A percentile compares a stretch with the other conserved stretches of the same genome.
These are phyloP conservation scores for Fusarium dimerum DNA, from an alignment of 2,329 filamentous ascomycete genomes.

Conservation along the genomic window DNA sequence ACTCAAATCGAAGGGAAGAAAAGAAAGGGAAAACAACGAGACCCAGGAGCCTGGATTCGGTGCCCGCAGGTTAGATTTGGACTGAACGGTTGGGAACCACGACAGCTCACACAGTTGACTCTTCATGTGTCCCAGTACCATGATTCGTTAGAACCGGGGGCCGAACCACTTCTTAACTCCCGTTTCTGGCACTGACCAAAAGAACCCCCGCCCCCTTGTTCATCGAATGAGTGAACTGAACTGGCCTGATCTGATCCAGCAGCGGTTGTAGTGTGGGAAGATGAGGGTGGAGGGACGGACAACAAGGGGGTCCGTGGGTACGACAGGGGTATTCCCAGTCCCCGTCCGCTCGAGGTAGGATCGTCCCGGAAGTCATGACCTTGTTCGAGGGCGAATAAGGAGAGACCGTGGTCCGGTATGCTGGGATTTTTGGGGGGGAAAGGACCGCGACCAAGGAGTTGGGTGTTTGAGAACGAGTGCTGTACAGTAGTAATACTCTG, in stretches of 20 bases:
- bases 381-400: background rate
- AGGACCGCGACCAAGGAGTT: conserved; percentile 10
- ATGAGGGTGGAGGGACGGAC: background rate
- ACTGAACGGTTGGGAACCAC: conserved; percentile 10
- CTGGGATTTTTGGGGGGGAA: conserved; percentile 17
- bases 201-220: too few species aligned
- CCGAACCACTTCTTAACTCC: too few species aligned
- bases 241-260: too few species aligned
- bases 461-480: background rate
- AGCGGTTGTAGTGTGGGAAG: background rate
- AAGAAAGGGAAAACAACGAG: conserved; percentile 9
- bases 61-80: conserved; percentile 28
- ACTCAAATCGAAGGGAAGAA: background rate
- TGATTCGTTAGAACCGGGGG: too few species aligned
- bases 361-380: background rate
- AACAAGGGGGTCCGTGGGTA: background rate
- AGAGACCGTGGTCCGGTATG: background rate
- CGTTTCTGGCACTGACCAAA: too few species aligned
- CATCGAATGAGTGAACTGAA: too few species aligned
- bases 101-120: background rate
- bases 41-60: conserved; percentile 32
- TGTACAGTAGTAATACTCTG: too few species aligned
- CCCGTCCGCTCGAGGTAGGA: background rate
- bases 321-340: background rate
- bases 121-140: too few species aligned